Percentiles rank a stretch among this genome's conserved stretches.
Evolutionary conservation across 1,284 basidiomycete species (phyloP).

Genomic region (Trametes sp.): DNA sequence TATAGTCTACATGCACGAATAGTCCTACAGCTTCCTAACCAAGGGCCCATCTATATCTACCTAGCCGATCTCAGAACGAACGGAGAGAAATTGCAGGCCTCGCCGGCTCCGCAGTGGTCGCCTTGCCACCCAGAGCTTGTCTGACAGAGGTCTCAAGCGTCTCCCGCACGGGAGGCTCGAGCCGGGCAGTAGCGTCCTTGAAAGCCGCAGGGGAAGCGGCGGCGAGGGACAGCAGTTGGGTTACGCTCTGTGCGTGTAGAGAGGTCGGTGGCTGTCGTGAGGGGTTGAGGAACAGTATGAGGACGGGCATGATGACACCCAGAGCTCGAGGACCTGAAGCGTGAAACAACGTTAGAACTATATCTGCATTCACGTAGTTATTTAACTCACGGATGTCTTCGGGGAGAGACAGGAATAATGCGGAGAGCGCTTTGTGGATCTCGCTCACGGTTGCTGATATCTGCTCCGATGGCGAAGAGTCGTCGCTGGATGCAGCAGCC

Average conservation of each 20-base stretch:
- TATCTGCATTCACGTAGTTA: slow-evolving; percentile 4
- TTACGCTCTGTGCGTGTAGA: slow-evolving; percentile 70
- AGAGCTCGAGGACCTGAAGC: slow-evolving; percentile 72
- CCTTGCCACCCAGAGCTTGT: slow-evolving; percentile 65
- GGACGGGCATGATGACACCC: slow-evolving; percentile 81
- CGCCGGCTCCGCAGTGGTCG: slow-evolving; percentile 44
- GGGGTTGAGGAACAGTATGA: slow-evolving; percentile 78
- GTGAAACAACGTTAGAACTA: slow-evolving; percentile 13
- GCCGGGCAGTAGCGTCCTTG: slow-evolving; percentile 83
- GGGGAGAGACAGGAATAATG: slow-evolving; percentile 65
- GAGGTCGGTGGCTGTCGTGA: slow-evolving; percentile 52
- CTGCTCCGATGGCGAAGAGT: slow-evolving; percentile 59
- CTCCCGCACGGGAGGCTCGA: slow-evolving; percentile 68
- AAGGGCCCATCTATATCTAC: slow-evolving; percentile 6
- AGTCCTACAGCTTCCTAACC: slow-evolving; percentile 26
- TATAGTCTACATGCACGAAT: slow-evolving; percentile 30
- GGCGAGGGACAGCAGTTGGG: slow-evolving; percentile 82
- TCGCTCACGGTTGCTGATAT: slow-evolving; percentile 76
- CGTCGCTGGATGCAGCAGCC: slow-evolving; percentile 64
- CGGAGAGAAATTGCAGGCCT: slow-evolving; percentile 85
- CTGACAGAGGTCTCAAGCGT: slow-evolving; percentile 83
- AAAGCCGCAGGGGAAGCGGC: slow-evolving; percentile 80
- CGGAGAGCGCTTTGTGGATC: slow-evolving; percentile 82
- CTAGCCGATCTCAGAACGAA: slow-evolving; percentile 58
- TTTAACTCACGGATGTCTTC: slow-evolving; percentile 69